These are phyloP conservation scores for Micromonas pusilla DNA, from an alignment of 139 green algal species.

Conservation along the genomic window DNA sequence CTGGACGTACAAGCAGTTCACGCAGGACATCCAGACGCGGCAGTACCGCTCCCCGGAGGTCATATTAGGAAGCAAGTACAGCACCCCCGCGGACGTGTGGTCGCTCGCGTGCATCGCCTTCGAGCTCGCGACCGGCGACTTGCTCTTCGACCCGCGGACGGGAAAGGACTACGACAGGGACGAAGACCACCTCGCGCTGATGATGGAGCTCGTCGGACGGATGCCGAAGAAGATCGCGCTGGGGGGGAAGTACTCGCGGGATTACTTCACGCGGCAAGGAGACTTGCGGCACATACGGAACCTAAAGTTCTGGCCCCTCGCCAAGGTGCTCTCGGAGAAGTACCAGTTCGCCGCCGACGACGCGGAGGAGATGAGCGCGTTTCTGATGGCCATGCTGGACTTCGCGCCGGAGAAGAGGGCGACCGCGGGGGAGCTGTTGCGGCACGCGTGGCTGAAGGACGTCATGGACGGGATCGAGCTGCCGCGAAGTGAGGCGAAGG, in stretches of 20 bases:
- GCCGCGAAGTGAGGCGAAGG: background rate
- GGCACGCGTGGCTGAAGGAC: constrained; percentile 78
- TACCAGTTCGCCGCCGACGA: constrained; percentile 76
- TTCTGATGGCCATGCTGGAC: constrained; percentile 89
- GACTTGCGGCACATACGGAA: constrained; percentile 86
- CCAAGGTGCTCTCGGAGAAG: constrained; percentile 84
- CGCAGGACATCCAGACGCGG: constrained; percentile 92
- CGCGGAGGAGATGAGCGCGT: constrained; percentile 64
- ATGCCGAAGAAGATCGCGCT: constrained; percentile 68
- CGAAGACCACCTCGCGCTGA: constrained; percentile 96
- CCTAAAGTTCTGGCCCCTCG: constrained; percentile 85
- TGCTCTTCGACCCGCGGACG: constrained; percentile 86
- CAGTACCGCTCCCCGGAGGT: constrained; percentile 85
- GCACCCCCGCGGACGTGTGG: constrained; percentile 90
- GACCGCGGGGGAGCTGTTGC: constrained; percentile 72
- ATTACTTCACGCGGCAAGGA: constrained; percentile 86
- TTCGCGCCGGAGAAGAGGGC: constrained; percentile 71
- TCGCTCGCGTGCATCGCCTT: constrained; percentile 93
- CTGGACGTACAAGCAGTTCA: constrained; percentile 97
- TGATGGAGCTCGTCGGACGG: constrained; percentile 87
- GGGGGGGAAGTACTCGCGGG: constrained; percentile 60
- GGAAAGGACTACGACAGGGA: constrained; percentile 71
- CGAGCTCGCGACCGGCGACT: constrained; percentile 94
- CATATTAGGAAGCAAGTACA: constrained; percentile 75
- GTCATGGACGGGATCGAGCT: background rate